These are phyloP conservation scores for Grosmannia serpens DNA, from an alignment of 2,329 filamentous ascomycete genomes.

Conservation along the genomic window DNA sequence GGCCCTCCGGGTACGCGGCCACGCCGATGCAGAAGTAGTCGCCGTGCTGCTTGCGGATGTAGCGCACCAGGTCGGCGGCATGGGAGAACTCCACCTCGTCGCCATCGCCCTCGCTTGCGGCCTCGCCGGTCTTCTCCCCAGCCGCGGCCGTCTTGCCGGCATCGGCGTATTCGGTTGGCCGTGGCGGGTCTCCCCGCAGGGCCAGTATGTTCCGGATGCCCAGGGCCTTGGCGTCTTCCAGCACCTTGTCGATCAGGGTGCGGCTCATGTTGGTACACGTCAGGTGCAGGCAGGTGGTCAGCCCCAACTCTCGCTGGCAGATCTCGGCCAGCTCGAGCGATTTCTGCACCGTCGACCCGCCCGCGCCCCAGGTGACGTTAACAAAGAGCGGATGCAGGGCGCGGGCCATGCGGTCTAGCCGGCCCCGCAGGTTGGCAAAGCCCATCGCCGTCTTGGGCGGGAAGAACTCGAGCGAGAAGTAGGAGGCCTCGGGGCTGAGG, in stretches of 20 bases:
- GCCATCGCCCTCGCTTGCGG: slow-evolving; percentile 37
- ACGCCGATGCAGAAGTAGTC: slow-evolving; percentile 97
- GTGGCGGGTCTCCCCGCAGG: slow-evolving; percentile 78
- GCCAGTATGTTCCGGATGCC: slow-evolving; percentile 93
- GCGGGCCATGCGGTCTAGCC: slow-evolving; percentile 88
- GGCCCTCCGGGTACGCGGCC: slow-evolving; percentile 89
- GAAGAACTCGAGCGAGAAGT: slow-evolving; percentile 98
- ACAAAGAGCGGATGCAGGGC: slow-evolving; percentile 88
- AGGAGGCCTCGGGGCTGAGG: slow-evolving; percentile 67
- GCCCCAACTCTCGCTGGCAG: slow-evolving; percentile 79
- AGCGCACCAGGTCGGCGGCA: slow-evolving; percentile 78
- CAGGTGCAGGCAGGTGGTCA: slow-evolving; percentile 91
- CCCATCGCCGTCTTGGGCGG: slow-evolving; percentile 96
- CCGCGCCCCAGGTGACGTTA: slow-evolving; percentile 95
- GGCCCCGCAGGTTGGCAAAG: slow-evolving; percentile 65
- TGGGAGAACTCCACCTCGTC: slow-evolving; percentile 75
- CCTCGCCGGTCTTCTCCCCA: slow-evolving; percentile 20
- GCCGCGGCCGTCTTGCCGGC: slow-evolving; percentile 14
- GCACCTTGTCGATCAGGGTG: slow-evolving; percentile 70
- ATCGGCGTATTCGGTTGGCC: slow-evolving; percentile 75
- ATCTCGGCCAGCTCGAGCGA: slow-evolving; percentile 91
- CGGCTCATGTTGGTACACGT: slow-evolving; percentile 98
- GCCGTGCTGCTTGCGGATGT: slow-evolving; percentile 75
- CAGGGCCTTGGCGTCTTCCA: slow-evolving; percentile 81
- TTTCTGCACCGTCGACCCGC: slow-evolving; percentile 81